phyloP scores from a whole-genome alignment of 2,329 filamentous ascomycete genomes.

The Stagonosporopsis cucurbitacearum region DNA sequence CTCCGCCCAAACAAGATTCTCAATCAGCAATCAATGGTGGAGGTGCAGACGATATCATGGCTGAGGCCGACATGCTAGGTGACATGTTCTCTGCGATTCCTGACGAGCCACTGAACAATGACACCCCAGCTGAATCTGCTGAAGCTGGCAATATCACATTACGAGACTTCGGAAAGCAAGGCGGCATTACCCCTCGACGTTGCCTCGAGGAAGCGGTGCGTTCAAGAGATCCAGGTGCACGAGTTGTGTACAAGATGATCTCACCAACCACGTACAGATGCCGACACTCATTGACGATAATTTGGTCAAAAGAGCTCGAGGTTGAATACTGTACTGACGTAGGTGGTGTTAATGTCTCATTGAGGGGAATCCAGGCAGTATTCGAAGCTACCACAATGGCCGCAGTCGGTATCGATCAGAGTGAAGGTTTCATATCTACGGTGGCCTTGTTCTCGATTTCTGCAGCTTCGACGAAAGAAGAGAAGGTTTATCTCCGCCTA shows the following conservation, averaged over 20 bases:
- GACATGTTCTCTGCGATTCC: slow-evolving; percentile 62
- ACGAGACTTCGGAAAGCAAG: slow-evolving; percentile 83
- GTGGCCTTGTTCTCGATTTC: slow-evolving; percentile 83
- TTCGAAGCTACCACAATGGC: slow-evolving; percentile 79
- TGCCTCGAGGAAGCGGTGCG: slow-evolving; percentile 88
- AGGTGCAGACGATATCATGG: slow-evolving; percentile 30
- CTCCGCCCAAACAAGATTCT: not conserved
- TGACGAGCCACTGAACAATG: slow-evolving; percentile 51
- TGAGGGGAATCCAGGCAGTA: slow-evolving; percentile 57
- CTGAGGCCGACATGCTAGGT: slow-evolving; percentile 63
- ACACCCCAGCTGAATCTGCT: slow-evolving; percentile 19
- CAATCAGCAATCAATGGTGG: not conserved
- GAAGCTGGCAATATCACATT: slow-evolving; percentile 65
- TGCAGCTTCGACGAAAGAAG: slow-evolving; percentile 78
- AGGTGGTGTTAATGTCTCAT: slow-evolving; percentile 51
- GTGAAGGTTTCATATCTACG: slow-evolving; percentile 85
- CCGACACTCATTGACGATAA: slow-evolving; percentile 74
- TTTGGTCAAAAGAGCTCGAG: slow-evolving; percentile 79
- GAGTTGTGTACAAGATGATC: slow-evolving; percentile 70
- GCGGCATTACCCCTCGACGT: slow-evolving; percentile 76
- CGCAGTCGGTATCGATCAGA: slow-evolving; percentile 77
- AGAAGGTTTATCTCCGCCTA: slow-evolving; percentile 80
- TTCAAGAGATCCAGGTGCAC: slow-evolving; percentile 75
- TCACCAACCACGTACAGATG: slow-evolving; percentile 78
- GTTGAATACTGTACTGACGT: slow-evolving; percentile 53